Evolutionary conservation across 2,329 filamentous ascomycete genomes (phyloP), one percentile per base, ranked within the genome.

Genomic region (Nakataea oryzae): DNA sequence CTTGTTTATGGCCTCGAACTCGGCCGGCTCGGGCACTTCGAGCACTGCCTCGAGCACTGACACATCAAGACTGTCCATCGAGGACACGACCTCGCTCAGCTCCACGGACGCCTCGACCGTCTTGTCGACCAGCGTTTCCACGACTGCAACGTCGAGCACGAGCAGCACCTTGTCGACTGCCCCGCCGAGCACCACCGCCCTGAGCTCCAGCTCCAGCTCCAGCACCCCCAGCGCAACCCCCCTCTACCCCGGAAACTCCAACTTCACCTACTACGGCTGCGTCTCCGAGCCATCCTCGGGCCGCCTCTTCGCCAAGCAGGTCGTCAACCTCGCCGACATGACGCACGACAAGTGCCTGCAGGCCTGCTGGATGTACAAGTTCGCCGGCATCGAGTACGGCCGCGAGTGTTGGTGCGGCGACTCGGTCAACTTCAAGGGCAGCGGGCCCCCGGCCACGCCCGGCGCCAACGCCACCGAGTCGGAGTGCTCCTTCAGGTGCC

Each of bases 341-440:
- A 74, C 70, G 0, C 67, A 73, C 21, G 65, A 67, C 17, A 63
- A 62, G 30, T 75, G 73, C 63, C 68, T 73, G 1, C 32, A 63
- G 9, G 62, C 63, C 57, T 74, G 72, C 69, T 66, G 64, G 60
- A 64, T 66, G 24, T 74, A 71, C 66, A 62, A 64, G 14, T 76
- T 73, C 62, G 73, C 72, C 7, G 75, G 75, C 2, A 66, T 76
- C 24, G 74, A 76, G 67, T 74, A 74, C 62, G 73, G 73, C 9
- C 66, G 68, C 17, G 60, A 77, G 64, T 79, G 77, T 67, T 77
- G 73, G 68, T 78, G 76, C 59, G 74, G 72, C 21, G 68, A 74
- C 59, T 11, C 27, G 11, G 56, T 69, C 29, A 63, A 65, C 9
- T 70, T 69, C 41, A 32, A 64, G 1, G 70, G 69, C 32, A 65